Base-by-base conservation (phyloP, 371 early-diverging fungal species). In the Haplosporangium sp. region DNA sequence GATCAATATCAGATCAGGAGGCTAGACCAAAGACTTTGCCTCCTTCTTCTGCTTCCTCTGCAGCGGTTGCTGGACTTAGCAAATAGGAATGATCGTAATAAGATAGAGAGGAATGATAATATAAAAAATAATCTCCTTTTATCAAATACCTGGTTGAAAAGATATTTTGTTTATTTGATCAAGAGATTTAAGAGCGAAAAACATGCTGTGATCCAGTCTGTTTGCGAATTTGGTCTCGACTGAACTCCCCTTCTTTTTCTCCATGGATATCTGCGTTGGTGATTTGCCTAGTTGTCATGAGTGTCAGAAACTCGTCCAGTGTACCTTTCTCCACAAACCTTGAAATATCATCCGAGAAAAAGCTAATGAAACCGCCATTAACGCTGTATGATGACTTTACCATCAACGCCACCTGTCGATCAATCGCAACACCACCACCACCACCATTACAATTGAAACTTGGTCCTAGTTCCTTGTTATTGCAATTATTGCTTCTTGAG, bases 1-100 rank as follows among this genome's bases (percentile, higher is more conserved):
- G 91, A 59, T 72, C 87, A 34, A 82, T 97, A 58, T 69, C 84
- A 5, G 96, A 94, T 57, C 83, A 72, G 53, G 97, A 96, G 45
- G 88, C 88, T 37, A 85, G 83, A 57, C 94, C 95, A 37, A 91
- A 89, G 71, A 71, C 73, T 4, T 34, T 84, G 52, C 77, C 77
- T 8, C 72, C 72, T 9, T 72, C 72, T 15, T 77, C 72, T 13
- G 77, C 72, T 20, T 72, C 77, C 1, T 69, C 77, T 1, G 72
- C 81, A 6, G 75, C 75, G 10, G 76, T 64, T 15, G 45, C 69
- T 6, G 57, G 62, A 35, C 47, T 61, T 1, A 39, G 58, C 42
- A 65, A 40, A 48, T 69, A 57, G 27, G 45, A 37, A 53, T 45
- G 11, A 0, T 11, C 0, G 13, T 45, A 45, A 45, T 11, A 45